Evolutionary conservation across 1,284 basidiomycete genomes (phyloP), one percentile per base, ranked within the genome.

Genomic region (Cutaneotrichosporon daszewskae): DNA sequence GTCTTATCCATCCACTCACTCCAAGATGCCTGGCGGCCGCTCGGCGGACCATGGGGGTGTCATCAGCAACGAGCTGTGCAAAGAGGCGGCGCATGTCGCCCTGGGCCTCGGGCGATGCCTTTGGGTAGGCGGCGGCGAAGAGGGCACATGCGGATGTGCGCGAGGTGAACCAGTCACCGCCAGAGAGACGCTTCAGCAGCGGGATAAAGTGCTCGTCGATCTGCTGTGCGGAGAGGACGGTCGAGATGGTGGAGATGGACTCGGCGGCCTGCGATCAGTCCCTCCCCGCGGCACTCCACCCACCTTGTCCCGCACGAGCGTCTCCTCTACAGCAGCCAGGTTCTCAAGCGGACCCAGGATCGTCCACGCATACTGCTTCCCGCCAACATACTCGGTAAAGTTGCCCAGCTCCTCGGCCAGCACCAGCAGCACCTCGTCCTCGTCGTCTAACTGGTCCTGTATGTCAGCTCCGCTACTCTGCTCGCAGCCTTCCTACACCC

Each of bases 81-180:
- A 88, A 99, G 49, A 85, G 81, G 69, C 85, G 86, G 55, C 92
- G 81, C 61, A 98, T 75, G 43, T 97, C 94, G 47, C 90, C 88
- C 70, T 96, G 90, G 43, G 84, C 77, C 32, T 76, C 63, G 14
- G 82, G 70, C 2, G 83, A 78, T 12, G 88, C 86, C 60, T 81
- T 82, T 25, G 82, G 75, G 69, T 98, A 99, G 19, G 89, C 87
- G n/a, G 91, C 83, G 10, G 90, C 82, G 67, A 91, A 98, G 24
- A 99, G 79, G 3, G 92, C 87, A 47, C 91, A 91, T 33, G 95
- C 87, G 32, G 94, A 96, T 32, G 91, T 95, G 53, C 94, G 81
- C 25, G 91, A 94, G n/a, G 95, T 98, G 75, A 98, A 98, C 95
- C 95, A 99, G 73, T 98, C 95, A 48, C 92, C 95, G 49, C 81